Base-by-base conservation (phyloP, 1,284 basidiomycete species). In the Ustilago crameri region DNA sequence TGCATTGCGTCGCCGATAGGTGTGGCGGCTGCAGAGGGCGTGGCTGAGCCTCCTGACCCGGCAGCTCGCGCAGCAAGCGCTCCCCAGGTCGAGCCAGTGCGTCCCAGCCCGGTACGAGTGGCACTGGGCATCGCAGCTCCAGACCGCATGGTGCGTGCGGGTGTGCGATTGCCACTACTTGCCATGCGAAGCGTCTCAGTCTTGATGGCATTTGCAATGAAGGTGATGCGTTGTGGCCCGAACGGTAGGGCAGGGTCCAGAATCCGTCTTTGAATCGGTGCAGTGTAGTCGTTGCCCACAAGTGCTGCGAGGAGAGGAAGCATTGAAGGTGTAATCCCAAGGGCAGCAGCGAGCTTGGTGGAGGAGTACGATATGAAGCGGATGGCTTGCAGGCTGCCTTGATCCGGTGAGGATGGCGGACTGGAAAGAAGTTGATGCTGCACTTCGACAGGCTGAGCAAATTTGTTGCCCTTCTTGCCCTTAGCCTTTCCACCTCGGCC, bases 201-300 rank as follows among this genome's bases (percentile, higher is more conserved):
- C 27, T 70, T 70, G 51, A 71, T 57, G 15, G 55, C 60, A 26
- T 56, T 64, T 23, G 72, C 71, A 23, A 71, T 78, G 22, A 51
- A 59, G 0, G 46, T 47, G 51, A 80, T 66, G 8, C 72, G 57
- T 23, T 70, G 62, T 3, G 54, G 56, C 2, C 74, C 62, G 24
- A 32, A 38, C 5, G 65, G 62, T 2, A 70, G 55, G n/a, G 76
- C 59, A 17, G 61, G 64, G 23, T 68, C 67, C n/a, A 80, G 62
- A 24, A 78, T 60, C 5, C 52, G 51, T 17, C 38, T 52, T 37
- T 80, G 78, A 10, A 71, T 45, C n/a, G 43, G 30, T 18, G 73
- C 51, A 0, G 75, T 71, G 58, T 77, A 76, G 65, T 80, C 78
- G 61, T 80, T 80, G 38, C 76, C 78, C 9, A 72, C 69, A 0